Evolutionary conservation across 139 green algal genomes (phyloP).

Genomic region (Haematococcus sp.): DNA sequence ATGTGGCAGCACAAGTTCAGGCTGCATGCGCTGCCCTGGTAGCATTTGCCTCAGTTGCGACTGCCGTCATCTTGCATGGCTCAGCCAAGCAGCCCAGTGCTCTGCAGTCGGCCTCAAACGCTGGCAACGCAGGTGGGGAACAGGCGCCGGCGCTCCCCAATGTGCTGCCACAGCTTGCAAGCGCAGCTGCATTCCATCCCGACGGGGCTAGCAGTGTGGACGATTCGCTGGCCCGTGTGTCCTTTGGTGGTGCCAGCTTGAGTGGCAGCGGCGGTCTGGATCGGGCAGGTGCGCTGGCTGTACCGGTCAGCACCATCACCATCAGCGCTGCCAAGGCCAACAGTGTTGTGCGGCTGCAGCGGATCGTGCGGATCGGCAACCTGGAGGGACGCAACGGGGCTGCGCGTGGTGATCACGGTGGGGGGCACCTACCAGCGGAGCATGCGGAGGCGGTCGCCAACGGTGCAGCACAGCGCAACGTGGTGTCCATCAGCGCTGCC

Average conservation of each 20-base stretch:
- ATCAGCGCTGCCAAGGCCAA: conserved; percentile 10
- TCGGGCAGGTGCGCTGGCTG: neutral
- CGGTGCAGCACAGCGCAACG: neutral
- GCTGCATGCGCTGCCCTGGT: too few species aligned
- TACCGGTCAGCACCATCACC: conserved; percentile 1
- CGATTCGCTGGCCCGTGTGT: too few species aligned
- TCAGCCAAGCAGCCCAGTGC: too few species aligned
- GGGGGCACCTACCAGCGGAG: neutral
- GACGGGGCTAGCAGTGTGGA: too few species aligned
- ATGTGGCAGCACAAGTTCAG: too few species aligned
- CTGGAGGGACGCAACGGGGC: conserved; percentile 16
- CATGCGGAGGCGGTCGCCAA: conserved; percentile 1
- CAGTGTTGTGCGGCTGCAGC: conserved; percentile 18
- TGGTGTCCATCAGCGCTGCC: neutral
- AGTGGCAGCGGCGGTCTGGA: neutral
- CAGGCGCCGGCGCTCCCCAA: neutral
- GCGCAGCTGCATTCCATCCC: too few species aligned
- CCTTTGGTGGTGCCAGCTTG: too few species aligned
- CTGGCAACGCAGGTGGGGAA: too few species aligned
- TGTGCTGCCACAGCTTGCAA: neutral
- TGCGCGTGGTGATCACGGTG: neutral
- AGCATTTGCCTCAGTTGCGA: too few species aligned
- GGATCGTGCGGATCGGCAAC: conserved; percentile 20
- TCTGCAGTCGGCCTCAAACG: too few species aligned
- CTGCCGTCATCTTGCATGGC: too few species aligned